These are phyloP conservation scores for Chenopodium formosanum DNA, from an alignment of 148 eudicot genomes.

Conservation along the genomic window DNA sequence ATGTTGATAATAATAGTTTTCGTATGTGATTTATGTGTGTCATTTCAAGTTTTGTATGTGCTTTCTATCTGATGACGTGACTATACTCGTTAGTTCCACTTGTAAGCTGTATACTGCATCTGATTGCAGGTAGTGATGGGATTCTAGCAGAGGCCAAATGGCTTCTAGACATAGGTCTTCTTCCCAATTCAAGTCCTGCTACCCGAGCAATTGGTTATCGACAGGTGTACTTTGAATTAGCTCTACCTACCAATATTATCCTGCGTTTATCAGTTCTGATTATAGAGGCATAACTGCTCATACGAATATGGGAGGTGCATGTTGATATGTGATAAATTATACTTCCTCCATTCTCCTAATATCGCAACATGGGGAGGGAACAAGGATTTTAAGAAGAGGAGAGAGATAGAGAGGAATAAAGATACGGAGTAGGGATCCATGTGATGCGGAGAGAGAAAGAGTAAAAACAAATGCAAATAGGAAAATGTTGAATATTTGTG, in stretches of 20 bases:
- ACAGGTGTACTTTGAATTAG: constrained; percentile 49
- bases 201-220: constrained; percentile 95
- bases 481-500: no score
- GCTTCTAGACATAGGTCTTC: constrained; percentile 94
- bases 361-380: no score
- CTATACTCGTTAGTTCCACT: not conserved
- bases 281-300: not conserved
- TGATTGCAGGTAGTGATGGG: constrained; percentile 58
- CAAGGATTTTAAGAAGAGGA: no score
- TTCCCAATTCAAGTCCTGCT: constrained; percentile 91
- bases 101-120: constrained; percentile 8
- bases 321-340: not conserved
- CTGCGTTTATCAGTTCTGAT: not conserved
- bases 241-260: not conserved
- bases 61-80: not conserved
- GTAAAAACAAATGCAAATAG: no score
- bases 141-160: constrained; percentile 82
- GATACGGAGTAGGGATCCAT: no score
- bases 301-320: not conserved
- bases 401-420: no score
- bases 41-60: not conserved
- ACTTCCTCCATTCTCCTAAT: no score
- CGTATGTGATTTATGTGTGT: not conserved
- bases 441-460: no score
- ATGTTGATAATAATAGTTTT: not conserved